Percentiles rank a stretch among this genome's conserved stretches.
Conservation (phyloP, 1,139 yeast species). For the Protomyces lactucae-debilis region DNA sequence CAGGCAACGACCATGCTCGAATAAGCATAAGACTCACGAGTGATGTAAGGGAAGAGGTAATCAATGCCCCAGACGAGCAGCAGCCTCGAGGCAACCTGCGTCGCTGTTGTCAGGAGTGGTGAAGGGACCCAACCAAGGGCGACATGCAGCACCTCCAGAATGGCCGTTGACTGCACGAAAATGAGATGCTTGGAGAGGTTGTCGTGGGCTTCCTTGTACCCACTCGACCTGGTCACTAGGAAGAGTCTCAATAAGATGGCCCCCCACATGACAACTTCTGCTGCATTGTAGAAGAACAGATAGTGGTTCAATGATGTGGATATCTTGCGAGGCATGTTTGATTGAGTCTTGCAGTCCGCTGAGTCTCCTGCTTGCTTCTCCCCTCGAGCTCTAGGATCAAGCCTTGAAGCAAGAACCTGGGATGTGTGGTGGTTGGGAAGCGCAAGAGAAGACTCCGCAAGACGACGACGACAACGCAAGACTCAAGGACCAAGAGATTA, state of each 20-base stretch:
- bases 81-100: conserved; percentile 82
- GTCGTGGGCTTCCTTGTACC: conserved; percentile 50
- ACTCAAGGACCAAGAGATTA: too few relatives aligned
- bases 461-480: too few relatives aligned
- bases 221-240: conserved; percentile 43
- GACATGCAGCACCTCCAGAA: conserved; percentile 76
- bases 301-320: conserved; percentile 33
- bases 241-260: conserved; percentile 46
- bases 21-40: conserved; percentile 57
- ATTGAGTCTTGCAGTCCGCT: too few relatives aligned
- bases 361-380: too few relatives aligned
- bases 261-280: conserved; percentile 65
- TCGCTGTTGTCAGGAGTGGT: conserved; percentile 72
- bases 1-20: conserved; percentile 72
- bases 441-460: too few relatives aligned
- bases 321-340: not conserved
- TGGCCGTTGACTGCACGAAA: conserved; percentile 73
- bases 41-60: conserved; percentile 57
- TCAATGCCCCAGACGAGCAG: conserved; percentile 80
- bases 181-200: conserved; percentile 59
- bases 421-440: too few relatives aligned
- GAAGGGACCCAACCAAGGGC: conserved; percentile 71
- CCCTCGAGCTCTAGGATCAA: too few relatives aligned
- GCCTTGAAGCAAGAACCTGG: too few relatives aligned
- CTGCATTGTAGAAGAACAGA: conserved; percentile 54